Conservation (phyloP, 139 green algal species). For the Chlamydomonas schloesseri region DNA sequence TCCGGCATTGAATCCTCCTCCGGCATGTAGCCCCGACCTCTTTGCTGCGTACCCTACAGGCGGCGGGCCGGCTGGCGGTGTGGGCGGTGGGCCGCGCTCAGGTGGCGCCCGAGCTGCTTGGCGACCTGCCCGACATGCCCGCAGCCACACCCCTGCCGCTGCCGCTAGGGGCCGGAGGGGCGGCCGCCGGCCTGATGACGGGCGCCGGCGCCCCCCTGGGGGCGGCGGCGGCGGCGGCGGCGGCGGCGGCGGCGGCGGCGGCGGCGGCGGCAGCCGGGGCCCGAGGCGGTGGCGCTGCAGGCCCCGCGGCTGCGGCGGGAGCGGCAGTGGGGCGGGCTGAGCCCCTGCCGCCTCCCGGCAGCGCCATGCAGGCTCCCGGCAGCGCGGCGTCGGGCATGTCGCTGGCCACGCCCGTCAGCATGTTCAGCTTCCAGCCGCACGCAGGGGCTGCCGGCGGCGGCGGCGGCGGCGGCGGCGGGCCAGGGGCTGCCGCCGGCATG, state of each 20-base stretch:
- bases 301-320: no score
- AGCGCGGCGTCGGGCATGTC: not conserved
- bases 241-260: not conserved
- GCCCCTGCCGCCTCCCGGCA: no score
- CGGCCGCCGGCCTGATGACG: no score
- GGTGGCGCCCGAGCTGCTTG: conserved; percentile 19
- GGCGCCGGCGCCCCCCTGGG: not conserved
- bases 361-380: no score
- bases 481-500: not conserved
- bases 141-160: conserved; percentile 20
- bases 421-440: conserved; percentile 31
- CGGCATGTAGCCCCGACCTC: no score
- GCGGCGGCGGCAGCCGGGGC: not conserved
- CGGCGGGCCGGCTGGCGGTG: conserved; percentile 51
- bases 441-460: not conserved
- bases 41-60: no score
- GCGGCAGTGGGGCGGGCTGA: no score
- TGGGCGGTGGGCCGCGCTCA: conserved; percentile 44
- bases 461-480: not conserved
- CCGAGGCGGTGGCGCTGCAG: no score
- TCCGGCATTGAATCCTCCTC: no score
- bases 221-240: not conserved
- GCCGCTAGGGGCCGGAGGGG: no score
- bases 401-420: conserved; percentile 10
- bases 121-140: conserved; percentile 58